These are phyloP conservation scores for Globisporangium yorkense DNA, from an alignment of 352 stramenopile species.

Conservation along the genomic window DNA sequence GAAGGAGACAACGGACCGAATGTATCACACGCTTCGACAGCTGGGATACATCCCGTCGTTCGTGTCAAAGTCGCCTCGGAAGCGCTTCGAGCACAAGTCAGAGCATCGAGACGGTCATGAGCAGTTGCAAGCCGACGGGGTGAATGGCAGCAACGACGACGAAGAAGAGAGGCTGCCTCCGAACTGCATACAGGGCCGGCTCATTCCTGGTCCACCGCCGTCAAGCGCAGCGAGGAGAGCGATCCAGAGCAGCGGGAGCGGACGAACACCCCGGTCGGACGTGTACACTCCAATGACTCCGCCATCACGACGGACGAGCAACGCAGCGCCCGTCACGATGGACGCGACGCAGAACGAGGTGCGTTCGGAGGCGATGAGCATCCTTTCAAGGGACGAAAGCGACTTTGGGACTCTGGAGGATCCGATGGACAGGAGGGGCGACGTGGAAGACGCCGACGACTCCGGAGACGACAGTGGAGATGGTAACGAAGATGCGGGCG, in stretches of 20 bases:
- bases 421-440: neutral
- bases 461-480: neutral
- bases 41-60: constrained; percentile 32
- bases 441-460: neutral
- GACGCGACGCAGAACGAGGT: neutral
- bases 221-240: neutral
- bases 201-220: constrained; percentile 28
- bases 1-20: constrained; percentile 13
- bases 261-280: constrained; percentile 14
- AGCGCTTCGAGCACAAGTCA: neutral
- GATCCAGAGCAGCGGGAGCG: neutral
- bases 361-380: too few species aligned
- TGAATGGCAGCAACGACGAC: neutral
- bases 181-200: constrained; percentile 27
- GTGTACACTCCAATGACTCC: constrained; percentile 11
- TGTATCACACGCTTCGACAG: constrained; percentile 34
- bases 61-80: constrained; percentile 1
- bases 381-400: neutral
- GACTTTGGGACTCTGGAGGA: neutral
- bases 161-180: constrained; percentile 16
- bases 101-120: neutral
- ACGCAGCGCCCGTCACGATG: neutral
- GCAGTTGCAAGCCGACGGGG: neutral
- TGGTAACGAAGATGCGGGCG: neutral
- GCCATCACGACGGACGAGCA: neutral